These are phyloP conservation scores for Melanogaster broomeanus DNA, from an alignment of 768 basidiomycete species.

Conservation along the genomic window DNA sequence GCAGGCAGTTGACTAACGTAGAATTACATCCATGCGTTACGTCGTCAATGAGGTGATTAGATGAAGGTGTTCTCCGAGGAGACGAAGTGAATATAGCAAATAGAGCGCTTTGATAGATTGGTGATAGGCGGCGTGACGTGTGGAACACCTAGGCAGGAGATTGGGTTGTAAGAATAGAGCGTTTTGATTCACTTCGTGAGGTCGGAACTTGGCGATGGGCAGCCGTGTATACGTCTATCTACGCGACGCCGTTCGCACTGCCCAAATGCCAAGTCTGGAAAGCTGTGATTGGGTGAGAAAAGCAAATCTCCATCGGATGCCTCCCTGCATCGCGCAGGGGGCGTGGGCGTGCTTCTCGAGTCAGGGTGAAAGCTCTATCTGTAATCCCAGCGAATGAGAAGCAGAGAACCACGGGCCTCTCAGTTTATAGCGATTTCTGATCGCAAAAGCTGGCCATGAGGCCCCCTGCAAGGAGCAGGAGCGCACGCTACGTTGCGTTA, in stretches of 20 bases:
- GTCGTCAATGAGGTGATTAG: not conserved
- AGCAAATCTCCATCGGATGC: not conserved
- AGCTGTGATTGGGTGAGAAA: not conserved
- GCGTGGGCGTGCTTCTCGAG: not conserved
- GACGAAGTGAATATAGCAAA: conserved; percentile 8
- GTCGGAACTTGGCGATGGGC: not conserved
- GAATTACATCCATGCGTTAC: not conserved
- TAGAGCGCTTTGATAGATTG: not conserved
- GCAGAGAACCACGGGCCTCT: not conserved
- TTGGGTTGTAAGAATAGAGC: not conserved
- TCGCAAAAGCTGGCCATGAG: conserved; percentile 2
- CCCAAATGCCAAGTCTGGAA: conserved; percentile 4
- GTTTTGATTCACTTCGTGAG: not conserved
- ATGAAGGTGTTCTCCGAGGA: conserved; percentile 15
- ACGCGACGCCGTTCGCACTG: not conserved
- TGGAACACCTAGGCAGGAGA: not conserved
- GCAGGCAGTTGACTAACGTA: conserved; percentile 67
- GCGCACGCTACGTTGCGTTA: not conserved
- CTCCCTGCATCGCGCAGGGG: conserved; percentile 1
- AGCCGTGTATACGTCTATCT: not conserved
- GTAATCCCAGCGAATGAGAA: not conserved
- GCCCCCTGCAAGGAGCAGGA: not conserved
- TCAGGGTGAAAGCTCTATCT: not conserved
- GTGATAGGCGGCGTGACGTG: not conserved
- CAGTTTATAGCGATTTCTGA: not conserved